These are phyloP conservation scores for Cenchrus americanus DNA, from an alignment of 176 grass and related monocot genomes.

Conservation along the genomic window DNA sequence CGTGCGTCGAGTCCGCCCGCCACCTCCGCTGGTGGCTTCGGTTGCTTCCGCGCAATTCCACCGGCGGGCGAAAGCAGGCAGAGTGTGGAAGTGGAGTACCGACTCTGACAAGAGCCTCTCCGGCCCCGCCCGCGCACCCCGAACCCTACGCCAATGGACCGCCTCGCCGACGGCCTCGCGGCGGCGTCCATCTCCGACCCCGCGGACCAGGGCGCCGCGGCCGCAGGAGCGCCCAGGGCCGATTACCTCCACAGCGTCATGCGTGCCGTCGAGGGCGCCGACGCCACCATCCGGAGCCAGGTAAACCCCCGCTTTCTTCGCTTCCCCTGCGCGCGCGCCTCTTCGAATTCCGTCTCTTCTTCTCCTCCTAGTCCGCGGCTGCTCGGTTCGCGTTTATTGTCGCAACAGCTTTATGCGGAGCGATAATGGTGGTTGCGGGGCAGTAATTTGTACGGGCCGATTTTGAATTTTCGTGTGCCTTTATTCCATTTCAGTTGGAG, in stretches of 20 bases:
- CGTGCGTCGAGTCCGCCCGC: background rate
- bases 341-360: background rate
- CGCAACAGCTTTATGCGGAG: background rate
- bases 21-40: background rate
- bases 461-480: background rate
- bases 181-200: conserved; percentile 23
- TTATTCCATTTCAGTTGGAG: conserved; percentile 58
- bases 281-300: conserved; percentile 78
- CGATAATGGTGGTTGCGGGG: background rate
- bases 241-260: conserved; percentile 59
- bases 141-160: conserved; percentile 39
- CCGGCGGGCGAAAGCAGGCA: background rate
- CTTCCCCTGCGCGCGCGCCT: background rate
- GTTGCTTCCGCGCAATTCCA: conserved; percentile 15
- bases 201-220: conserved; percentile 12
- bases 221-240: background rate
- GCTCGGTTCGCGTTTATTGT: background rate
- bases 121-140: background rate
- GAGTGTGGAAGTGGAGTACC: background rate
- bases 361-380: background rate
- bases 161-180: conserved; percentile 42
- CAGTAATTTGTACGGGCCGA: background rate
- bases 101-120: background rate
- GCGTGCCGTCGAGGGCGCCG: conserved; percentile 78
- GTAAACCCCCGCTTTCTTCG: conserved; percentile 16